Base-by-base conservation (phyloP, 192 early-diverging fungal species). In the Bifiguratus adelaidae region DNA sequence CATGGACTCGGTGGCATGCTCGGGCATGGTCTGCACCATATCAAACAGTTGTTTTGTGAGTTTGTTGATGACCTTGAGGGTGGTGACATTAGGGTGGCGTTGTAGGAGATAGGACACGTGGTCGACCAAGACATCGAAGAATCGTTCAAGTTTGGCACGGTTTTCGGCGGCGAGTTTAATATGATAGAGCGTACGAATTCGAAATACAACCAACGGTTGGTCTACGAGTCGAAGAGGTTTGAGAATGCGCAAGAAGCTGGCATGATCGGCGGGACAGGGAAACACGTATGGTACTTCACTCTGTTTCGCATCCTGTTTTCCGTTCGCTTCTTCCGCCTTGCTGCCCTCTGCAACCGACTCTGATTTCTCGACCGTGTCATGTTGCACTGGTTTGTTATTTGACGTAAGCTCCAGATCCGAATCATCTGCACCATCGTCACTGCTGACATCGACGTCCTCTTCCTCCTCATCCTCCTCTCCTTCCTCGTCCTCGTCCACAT, bases 211-310 rank as follows among this genome's bases (percentile, higher is more conserved):
- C 0, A 73, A 74, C 4, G 78, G 58, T 28, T 86, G 76, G 43
- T 92, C 89, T 26, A 82, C 76, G 0, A 78, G 40, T 0, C 64
- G 62, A 26, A 85, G 75, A 40, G 15, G 22, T 19, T 78, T 57
- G 6, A 91, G 55, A 13, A 93, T 67, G 35, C 61, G 54, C 25
- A 82, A 50, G 47, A 94, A 87, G 29, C 88, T 70, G 15, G 60
- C 64, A 43, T 86, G 81, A 26, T 78, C 73, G 4, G 62, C 64
- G 1, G 95, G 95, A 23, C 88, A 89, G 1, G 70, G 52, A 56
- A 95, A 95, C 9, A 85, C 91, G 57, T 70, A 96, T 1, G 91
- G 88, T 34, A 95, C 50, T 48, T 86, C 84, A 6, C 44, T 25
- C 19, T 44, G 42, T 26, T 45, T 47, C 0, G 18, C n/a, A 22